Conservation (phyloP, 148 eudicot genomes). For the Rhododendron henanense region DNA sequence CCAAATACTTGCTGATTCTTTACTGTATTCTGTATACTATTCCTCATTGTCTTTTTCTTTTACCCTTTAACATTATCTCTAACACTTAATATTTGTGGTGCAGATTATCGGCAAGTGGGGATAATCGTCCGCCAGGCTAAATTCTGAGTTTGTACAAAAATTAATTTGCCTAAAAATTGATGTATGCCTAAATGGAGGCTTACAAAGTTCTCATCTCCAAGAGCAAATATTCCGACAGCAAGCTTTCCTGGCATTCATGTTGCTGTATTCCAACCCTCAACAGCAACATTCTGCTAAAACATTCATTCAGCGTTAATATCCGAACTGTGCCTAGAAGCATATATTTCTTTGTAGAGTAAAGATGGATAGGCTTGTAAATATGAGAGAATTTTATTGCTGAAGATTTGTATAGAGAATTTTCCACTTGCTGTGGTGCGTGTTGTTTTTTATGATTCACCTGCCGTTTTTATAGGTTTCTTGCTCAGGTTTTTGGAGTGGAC, state of each 20-base stretch:
- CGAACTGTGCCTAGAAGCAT: too few relatives aligned
- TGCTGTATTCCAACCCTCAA: background rate
- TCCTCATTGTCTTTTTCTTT: background rate
- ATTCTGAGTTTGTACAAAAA: background rate
- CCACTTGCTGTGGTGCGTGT: background rate
- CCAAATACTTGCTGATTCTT: background rate
- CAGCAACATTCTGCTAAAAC: background rate
- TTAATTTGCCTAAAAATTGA: background rate
- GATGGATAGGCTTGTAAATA: conserved; percentile 13
- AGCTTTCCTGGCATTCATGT: background rate
- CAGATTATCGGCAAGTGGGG: background rate
- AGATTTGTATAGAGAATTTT: background rate
- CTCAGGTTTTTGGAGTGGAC: background rate
- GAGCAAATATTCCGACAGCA: background rate
- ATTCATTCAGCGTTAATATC: background rate
- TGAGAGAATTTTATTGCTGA: background rate
- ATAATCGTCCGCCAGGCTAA: background rate
- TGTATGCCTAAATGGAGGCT: background rate
- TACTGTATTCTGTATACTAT: background rate
- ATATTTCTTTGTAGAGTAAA: background rate
- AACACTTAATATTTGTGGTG: background rate
- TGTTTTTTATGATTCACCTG: background rate
- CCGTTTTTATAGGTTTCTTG: background rate
- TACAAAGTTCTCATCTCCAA: background rate
- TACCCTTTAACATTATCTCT: background rate